Conservation (phyloP, 148 eudicot species). For the Tetragonia tetragonoides region DNA sequence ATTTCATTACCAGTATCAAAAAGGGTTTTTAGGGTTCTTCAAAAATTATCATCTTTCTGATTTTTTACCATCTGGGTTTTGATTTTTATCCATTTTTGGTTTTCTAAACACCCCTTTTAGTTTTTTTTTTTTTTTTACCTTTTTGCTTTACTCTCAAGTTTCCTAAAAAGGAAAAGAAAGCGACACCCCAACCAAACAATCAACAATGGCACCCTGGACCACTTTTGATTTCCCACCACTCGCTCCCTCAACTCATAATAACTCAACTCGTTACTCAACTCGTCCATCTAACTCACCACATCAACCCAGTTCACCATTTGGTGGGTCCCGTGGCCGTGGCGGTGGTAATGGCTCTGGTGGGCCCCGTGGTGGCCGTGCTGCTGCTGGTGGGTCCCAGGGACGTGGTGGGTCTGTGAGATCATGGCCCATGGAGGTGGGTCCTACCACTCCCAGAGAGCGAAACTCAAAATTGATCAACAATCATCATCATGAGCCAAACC, state of each 20-base stretch:
- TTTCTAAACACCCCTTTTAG: neutral
- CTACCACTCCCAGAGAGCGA: neutral
- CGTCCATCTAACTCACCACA: neutral
- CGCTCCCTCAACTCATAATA: neutral
- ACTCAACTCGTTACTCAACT: neutral
- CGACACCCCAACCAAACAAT: neutral
- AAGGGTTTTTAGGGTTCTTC: constrained; percentile 18
- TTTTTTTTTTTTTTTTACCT: neutral
- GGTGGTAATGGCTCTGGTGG: constrained; percentile 9
- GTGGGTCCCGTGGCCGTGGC: constrained; percentile 5
- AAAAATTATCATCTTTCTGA: neutral
- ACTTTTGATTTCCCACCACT: constrained; percentile 31
- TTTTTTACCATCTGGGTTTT: constrained; percentile 19
- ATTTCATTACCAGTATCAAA: neutral
- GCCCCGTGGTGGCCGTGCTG: neutral
- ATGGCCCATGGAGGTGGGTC: neutral
- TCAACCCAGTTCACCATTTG: neutral
- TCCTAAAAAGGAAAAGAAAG: constrained; percentile 21
- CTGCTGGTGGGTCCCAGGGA: neutral
- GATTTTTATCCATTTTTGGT: constrained; percentile 19
- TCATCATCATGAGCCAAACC: constrained; percentile 12
- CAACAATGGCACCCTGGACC: constrained; percentile 21
- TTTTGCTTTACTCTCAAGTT: constrained; percentile 32
- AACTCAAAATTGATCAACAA: neutral
- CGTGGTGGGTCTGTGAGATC: constrained; percentile 6